Base-by-base conservation (phyloP, 352 stramenopile species). In the Globisporangium nagaii region DNA sequence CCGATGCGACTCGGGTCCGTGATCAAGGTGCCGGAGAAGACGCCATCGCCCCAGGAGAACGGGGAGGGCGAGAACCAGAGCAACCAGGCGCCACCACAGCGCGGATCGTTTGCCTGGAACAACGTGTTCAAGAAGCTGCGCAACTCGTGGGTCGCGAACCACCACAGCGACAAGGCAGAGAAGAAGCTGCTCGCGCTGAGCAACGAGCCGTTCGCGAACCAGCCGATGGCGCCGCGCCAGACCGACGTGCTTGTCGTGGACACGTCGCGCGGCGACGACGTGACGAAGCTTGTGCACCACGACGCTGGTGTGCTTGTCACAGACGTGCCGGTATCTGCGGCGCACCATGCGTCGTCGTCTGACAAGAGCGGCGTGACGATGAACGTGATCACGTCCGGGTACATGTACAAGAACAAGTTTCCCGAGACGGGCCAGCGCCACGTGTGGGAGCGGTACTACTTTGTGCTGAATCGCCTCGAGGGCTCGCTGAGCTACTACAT, bases 331-430 rank as follows among this genome's bases (percentile, higher is more conserved):
- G 45, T 61, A 1, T 66, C 70, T 0, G 63, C 70, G 27, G 32
- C 46, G 4, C 41, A 55, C 36, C 43, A 58, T 24, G 39, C 40
- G 34, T 53, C 39, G 22, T 44, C 34, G 5, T 68, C 58, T 7
- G 68, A 65, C 10, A 73, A 71, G 35, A 61, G n/a, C n/a, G 31
- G 49, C 47, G 34, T 35, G 27, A 58, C 57, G 6, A 69, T 74
- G 58, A 90, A 91, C 46, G 76, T 88, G 17, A 52, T 91, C 35
- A 92, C 81, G 22, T 71, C 71, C n/a, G 84, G 84, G 5, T 94
- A 94, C 71, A 90, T 94, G 81, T 94, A 91, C 68, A 90, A 91
- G 60, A 94, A 76, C 73, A 89, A 88, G 60, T 74, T 91, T 22
- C 81, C 84, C 0, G 82, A 92, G 60, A 89, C 80, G 1, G 84